These are phyloP conservation scores for Diddensiella transvaalensis DNA, from an alignment of 805 yeast genomes.

Conservation along the genomic window DNA sequence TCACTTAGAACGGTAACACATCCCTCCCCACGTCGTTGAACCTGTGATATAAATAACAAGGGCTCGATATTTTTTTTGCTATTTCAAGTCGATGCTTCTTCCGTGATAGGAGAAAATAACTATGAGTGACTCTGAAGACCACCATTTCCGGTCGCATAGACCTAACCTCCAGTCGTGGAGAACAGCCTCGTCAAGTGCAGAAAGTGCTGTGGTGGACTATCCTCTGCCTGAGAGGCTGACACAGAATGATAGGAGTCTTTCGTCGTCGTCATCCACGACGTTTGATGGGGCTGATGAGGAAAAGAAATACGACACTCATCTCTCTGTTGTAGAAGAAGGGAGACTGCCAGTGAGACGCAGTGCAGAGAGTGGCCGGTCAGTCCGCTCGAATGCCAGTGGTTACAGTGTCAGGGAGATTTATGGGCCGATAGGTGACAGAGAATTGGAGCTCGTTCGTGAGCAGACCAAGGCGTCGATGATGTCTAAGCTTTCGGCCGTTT, in stretches of 20 bases:
- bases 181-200: neutral
- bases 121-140: conserved; percentile 10
- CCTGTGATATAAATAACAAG: no score
- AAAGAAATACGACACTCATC: neutral
- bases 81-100: no score
- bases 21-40: neutral
- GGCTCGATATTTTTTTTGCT: no score
- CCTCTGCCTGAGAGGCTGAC: conserved; percentile 4
- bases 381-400: conserved; percentile 12
- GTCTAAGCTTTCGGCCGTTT: conserved; percentile 33
- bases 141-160: conserved; percentile 8
- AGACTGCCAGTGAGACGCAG: neutral
- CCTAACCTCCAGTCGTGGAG: conserved; percentile 6
- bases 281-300: conserved; percentile 6
- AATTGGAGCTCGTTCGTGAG: conserved; percentile 41
- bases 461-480: conserved; percentile 44
- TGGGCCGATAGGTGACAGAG: conserved; percentile 37
- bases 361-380: neutral
- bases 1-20: neutral
- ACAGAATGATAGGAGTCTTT: neutral
- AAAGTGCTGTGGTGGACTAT: neutral
- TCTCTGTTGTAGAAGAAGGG: conserved; percentile 3
- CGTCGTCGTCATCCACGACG: conserved; percentile 1
- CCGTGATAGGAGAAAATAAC: no score
- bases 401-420: conserved; percentile 37